Base-by-base conservation (phyloP, 228 moss, liverwort and hornwort genomes). In the Sphagnum fallax region DNA sequence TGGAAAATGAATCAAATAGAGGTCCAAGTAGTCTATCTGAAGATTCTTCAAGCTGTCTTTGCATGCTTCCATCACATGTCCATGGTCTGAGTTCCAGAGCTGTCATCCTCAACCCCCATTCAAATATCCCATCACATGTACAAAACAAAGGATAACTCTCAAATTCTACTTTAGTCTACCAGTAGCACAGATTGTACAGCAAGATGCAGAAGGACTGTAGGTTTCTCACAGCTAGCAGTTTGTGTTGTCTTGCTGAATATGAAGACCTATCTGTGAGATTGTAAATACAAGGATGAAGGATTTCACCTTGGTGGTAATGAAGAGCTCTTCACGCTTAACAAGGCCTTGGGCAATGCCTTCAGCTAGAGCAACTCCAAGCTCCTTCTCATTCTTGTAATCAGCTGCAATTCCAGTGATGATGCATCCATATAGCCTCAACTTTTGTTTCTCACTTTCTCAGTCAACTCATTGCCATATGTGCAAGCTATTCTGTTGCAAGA, bases 11-110 rank as follows among this genome's bases (percentile, higher is more conserved):
- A 96, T 73, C 52, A 96, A 81, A 72, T 93, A 96, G 6, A 96
- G 86, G 82, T 96, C 93, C 78, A 96, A 72, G 68, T 96, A 96
- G 6, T 89, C 65, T 68, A 96, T 70, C 88, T 88, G 92, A 51
- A 96, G 77, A 73, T 96, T 96, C 87, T 89, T 88, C 84, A 96
- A 75, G 72, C 96, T 96, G 59, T 78, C 75, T 65, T 89, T 73
- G 68, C 93, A 93, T 48, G 96, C 96, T 73, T 85, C 91, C 73
- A 76, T 78, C 61, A 96, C 96, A 69, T 92, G 89, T 55, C 89
- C 86, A 69, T 96, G 96, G 77, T 96, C 96, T 67, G 93, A 93
- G 63, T 91, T 96, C 96, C 96, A 96, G 13, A 96, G 91, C 96
- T 96, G 86, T 70, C 71, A 81, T 66, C 49, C 57, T 58, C 50